phyloP scores from a whole-genome alignment of 78 protist species.

The Parvularia atlantis region DNA sequence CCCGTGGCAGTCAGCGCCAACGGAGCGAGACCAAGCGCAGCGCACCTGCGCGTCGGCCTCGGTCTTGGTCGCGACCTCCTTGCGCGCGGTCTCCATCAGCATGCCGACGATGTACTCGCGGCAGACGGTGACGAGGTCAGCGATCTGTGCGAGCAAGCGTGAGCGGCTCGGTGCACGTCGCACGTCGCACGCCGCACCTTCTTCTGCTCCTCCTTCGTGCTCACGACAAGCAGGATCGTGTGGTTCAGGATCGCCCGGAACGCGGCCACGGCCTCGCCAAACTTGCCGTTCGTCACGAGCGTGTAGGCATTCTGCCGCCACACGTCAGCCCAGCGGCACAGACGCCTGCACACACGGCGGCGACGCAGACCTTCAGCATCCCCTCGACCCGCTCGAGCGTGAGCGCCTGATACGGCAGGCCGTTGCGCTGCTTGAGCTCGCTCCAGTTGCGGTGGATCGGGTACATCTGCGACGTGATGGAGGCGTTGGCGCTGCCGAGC shows the following conservation, averaged over 20 bases:
- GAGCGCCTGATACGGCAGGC: neutral
- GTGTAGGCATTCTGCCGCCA: no score
- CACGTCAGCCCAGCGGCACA: no score
- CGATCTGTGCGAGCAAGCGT: neutral
- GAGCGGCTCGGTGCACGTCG: no score
- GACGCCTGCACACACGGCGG: no score
- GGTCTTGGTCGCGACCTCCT: no score
- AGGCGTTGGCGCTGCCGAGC: neutral
- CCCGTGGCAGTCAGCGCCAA: no score
- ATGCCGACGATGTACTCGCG: slow-evolving; percentile 53
- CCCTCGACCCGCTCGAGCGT: slow-evolving; percentile 8
- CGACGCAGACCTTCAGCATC: slow-evolving; percentile 5
- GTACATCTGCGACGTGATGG: neutral
- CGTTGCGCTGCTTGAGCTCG: neutral
- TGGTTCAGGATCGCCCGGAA: neutral
- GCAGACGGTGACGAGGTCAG: slow-evolving; percentile 36
- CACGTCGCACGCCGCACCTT: no score
- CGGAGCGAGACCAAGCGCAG: no score
- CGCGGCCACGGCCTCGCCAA: slow-evolving; percentile 24
- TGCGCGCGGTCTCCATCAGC: slow-evolving; percentile 23
- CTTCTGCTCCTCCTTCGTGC: neutral
- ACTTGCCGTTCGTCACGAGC: slow-evolving; percentile 39
- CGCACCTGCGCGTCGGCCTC: no score
- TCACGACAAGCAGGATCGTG: neutral
- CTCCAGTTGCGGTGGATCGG: slow-evolving; percentile 19